Percentiles rank a stretch among this genome's conserved stretches.
Conservation (phyloP, 2,329 filamentous ascomycete genomes). For the Claviceps maximensis region DNA sequence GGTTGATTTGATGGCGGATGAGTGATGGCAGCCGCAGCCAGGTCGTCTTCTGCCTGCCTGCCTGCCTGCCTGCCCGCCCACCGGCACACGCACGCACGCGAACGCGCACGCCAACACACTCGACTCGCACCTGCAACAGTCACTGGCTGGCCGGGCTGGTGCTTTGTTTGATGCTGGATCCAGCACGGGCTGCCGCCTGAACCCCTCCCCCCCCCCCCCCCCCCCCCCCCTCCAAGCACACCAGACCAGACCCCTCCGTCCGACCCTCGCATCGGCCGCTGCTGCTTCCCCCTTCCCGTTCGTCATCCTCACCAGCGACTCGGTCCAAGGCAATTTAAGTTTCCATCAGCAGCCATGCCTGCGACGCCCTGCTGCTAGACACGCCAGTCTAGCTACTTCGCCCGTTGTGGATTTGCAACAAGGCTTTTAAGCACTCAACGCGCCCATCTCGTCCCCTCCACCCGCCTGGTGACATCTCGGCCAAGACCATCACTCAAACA, state of each 20-base stretch:
- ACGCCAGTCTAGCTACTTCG: conserved; percentile 11
- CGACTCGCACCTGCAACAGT: too few species aligned
- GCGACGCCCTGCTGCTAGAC: conserved; percentile 12
- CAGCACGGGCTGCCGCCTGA: too few species aligned
- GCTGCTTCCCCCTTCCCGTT: conserved; percentile 4
- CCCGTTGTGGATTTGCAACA: conserved; percentile 8
- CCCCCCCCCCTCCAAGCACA: background rate
- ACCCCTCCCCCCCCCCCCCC: background rate
- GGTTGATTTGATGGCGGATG: too few species aligned
- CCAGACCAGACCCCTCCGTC: background rate
- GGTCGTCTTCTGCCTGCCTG: too few species aligned
- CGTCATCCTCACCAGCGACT: conserved; percentile 4
- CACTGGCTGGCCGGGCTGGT: too few species aligned
- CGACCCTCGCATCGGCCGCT: background rate
- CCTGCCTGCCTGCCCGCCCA: too few species aligned
- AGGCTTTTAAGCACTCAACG: conserved; percentile 6
- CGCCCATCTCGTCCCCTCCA: background rate
- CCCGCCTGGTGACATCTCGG: conserved; percentile 3
- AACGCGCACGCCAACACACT: too few species aligned
- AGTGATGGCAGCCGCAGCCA: too few species aligned
- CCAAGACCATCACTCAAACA: background rate
- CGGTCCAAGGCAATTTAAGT: background rate
- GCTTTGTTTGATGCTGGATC: too few species aligned
- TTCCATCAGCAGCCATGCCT: conserved; percentile 10
- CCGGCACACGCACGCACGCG: too few species aligned